These are phyloP conservation scores for Parasarocladium wereldwijsianum DNA, from an alignment of 2,329 filamentous ascomycete species.

Conservation along the genomic window DNA sequence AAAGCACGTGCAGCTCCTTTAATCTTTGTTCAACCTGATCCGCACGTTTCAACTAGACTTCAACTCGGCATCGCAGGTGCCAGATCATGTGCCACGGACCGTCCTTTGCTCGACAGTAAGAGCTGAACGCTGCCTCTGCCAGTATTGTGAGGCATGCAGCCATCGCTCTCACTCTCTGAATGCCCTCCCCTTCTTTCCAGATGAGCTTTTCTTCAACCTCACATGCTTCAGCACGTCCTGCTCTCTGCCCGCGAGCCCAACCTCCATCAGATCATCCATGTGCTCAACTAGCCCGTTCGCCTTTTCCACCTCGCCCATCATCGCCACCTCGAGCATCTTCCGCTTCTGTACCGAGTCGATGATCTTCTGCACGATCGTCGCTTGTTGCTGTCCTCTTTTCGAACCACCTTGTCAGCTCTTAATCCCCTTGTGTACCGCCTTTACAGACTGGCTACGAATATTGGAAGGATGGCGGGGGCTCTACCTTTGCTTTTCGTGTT, in stretches of 20 bases:
- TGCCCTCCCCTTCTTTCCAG: background rate
- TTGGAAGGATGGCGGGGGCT: too few species aligned
- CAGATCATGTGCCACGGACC: too few species aligned
- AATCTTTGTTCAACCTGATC: too few species aligned
- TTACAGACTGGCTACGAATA: too few species aligned
- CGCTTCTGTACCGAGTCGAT: conserved; percentile 3
- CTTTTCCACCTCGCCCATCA: conserved; percentile 1
- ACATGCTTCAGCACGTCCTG: conserved; percentile 1
- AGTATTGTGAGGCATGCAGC: background rate
- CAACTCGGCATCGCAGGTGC: too few species aligned
- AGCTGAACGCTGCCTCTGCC: too few species aligned
- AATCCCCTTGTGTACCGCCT: too few species aligned
- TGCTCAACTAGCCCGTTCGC: background rate
- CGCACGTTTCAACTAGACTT: too few species aligned
- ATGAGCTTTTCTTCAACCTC: background rate
- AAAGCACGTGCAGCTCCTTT: too few species aligned
- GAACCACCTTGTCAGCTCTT: background rate
- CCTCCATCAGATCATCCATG: conserved; percentile 5
- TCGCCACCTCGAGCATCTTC: conserved; percentile 3
- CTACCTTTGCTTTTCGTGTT: conserved; percentile 2
- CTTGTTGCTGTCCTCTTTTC: conserved; percentile 3
- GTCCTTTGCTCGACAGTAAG: too few species aligned
- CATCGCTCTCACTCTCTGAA: conserved; percentile 1
- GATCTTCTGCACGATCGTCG: conserved; percentile 1
- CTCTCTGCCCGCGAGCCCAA: conserved; percentile 4